Evolutionary conservation across 2,329 filamentous ascomycete genomes (phyloP).

Genomic region (Tolypocladium cylindrosporum): DNA sequence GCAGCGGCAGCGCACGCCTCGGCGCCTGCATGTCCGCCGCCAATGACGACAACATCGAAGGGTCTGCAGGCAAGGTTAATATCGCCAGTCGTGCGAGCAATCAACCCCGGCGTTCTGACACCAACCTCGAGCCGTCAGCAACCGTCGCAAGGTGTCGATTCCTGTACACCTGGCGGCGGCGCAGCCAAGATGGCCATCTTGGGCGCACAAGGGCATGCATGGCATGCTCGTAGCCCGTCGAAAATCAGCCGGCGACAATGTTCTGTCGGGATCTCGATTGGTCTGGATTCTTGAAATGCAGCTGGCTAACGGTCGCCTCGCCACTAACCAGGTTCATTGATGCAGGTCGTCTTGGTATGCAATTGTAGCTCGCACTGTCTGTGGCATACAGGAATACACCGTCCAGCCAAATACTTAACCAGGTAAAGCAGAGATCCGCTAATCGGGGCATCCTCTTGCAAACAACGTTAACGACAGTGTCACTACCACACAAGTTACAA

Average conservation of each 20-base stretch:
- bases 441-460: not conserved
- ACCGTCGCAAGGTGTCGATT: slow-evolving; percentile 20
- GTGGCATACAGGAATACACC: not conserved
- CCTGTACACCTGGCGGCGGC: slow-evolving; percentile 7
- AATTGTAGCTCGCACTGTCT: not conserved
- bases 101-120: not conserved
- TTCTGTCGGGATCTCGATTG: too few relatives aligned
- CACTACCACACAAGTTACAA: not conserved
- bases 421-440: not conserved
- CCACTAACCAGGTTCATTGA: not conserved
- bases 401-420: not conserved
- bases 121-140: slow-evolving; percentile 18
- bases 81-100: not conserved
- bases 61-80: slow-evolving; percentile 32
- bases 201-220: slow-evolving; percentile 18
- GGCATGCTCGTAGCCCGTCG: slow-evolving; percentile 8
- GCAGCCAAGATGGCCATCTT: slow-evolving; percentile 10
- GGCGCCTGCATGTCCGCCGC: slow-evolving; percentile 88
- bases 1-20: slow-evolving; percentile 91
- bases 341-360: not conserved
- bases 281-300: not conserved
- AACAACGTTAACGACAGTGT: not conserved
- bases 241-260: not conserved
- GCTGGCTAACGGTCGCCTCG: not conserved
- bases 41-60: slow-evolving; percentile 91